Evolutionary conservation across 768 basidiomycete species (phyloP), one percentile per base, ranked within the genome.

Genomic region (Lactarius quietus): DNA sequence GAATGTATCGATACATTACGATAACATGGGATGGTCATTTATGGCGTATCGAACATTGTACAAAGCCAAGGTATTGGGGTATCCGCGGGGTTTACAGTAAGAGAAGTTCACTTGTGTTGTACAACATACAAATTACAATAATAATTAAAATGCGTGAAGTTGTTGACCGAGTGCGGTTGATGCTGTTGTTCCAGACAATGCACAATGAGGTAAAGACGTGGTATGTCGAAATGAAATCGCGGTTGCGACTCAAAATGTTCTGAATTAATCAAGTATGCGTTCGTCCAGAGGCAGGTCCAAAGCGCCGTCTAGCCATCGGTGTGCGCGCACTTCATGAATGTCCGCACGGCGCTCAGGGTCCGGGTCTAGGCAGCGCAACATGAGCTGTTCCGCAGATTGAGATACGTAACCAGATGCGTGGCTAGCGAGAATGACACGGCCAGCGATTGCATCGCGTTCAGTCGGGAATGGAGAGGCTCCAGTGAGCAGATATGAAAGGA

Each of bases 381-480:
- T 85, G 69, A 92, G 79, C 66, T 84, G 78, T 73, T 89, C 77
- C 51, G 86, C 86, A 8, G 74, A 76, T 68, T 73, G 33, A 67
- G 66, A 39, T 53, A 70, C 41, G 63, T 66, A 28, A 45, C 31
- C 14, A 61, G 64, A 71, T 67, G 62, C 71, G 67, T 64, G 57
- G 12, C n/a, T 56, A 23, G 60, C 64, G 17, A 90, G 78, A 58
- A 81, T 75, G 28, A 92, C 83, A 18, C 77, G 82, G 10, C 90
- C 90, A 15, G 85, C 81, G 31, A 86, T 80, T n/a, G 89, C 88
- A 71, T 92, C 89, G 71, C 86, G 84, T 68, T 90, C 89, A 20
- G 90, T 91, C 55, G 93, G 92, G 74, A 98, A 99, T 2, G 95
- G 95, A 20, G 96, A 90, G 65, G 90, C 81, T 3, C 96, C 96